These are phyloP conservation scores for Mrakia hoshinonis DNA, from an alignment of 768 basidiomycete species.

Conservation along the genomic window DNA sequence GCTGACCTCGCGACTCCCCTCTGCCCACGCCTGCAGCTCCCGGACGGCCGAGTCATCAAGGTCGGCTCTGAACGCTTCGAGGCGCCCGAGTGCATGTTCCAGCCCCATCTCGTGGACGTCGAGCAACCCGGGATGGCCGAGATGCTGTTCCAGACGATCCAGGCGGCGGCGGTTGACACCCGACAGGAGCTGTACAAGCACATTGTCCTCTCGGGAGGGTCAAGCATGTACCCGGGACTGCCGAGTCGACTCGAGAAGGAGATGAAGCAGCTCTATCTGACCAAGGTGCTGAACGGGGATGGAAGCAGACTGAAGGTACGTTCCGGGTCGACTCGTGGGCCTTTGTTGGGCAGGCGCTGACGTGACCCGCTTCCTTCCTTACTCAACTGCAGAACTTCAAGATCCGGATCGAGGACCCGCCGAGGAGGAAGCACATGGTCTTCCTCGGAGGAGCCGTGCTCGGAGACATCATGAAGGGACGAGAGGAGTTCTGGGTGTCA, in stretches of 20 bases:
- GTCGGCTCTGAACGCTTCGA: slow-evolving; percentile 97
- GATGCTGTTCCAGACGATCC: slow-evolving; percentile 94
- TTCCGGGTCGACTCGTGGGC: not conserved
- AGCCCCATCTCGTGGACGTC: slow-evolving; percentile 91
- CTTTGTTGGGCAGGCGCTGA: not conserved
- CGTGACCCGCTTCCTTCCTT: not conserved
- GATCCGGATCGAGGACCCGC: slow-evolving; percentile 95
- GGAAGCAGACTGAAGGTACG: slow-evolving; percentile 75
- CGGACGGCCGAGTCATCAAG: slow-evolving; percentile 92
- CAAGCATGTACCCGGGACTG: slow-evolving; percentile 97
- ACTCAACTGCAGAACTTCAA: slow-evolving; percentile 87
- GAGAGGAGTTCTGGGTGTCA: slow-evolving; percentile 91
- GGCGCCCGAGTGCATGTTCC: slow-evolving; percentile 99
- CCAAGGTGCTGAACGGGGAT: slow-evolving; percentile 75
- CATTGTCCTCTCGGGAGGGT: slow-evolving; percentile 92
- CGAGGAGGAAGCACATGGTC: slow-evolving; percentile 97
- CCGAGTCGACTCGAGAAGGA: slow-evolving; percentile 96
- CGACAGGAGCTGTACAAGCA: slow-evolving; percentile 93
- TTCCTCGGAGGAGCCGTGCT: slow-evolving; percentile 98
- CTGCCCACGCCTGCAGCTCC: slow-evolving; percentile 51
- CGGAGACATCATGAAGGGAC: slow-evolving; percentile 94
- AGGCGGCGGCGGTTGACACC: slow-evolving; percentile 77
- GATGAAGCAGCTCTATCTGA: slow-evolving; percentile 97
- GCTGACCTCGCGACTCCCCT: not conserved
- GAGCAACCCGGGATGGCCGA: slow-evolving; percentile 97